Conservation (phyloP, 805 yeast species). For the Wickerhamiella azymoides region DNA sequence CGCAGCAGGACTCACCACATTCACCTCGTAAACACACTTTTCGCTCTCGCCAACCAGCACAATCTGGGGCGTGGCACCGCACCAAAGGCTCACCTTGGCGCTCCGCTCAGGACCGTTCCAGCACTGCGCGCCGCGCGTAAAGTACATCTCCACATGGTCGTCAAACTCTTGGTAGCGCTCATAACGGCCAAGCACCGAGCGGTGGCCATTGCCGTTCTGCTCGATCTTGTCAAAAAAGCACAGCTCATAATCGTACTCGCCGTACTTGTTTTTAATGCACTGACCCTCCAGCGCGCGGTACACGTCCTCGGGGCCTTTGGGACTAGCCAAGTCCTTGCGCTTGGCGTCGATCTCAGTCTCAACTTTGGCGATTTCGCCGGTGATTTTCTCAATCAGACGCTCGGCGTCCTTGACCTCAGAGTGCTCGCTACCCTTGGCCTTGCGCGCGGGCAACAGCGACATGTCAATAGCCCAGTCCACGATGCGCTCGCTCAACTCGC, state of each 20-base stretch:
- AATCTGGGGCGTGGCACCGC: constrained; percentile 47
- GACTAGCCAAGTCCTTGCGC: constrained; percentile 14
- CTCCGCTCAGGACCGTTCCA: constrained; percentile 90
- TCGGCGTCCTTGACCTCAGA: constrained; percentile 6
- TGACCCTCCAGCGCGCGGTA: constrained; percentile 41
- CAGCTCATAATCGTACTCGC: constrained; percentile 57
- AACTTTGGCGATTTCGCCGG: constrained; percentile 12
- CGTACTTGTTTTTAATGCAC: constrained; percentile 38
- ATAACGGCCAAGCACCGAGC: constrained; percentile 37
- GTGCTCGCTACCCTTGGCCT: neutral
- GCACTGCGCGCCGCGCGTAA: constrained; percentile 57
- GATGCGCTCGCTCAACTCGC: neutral
- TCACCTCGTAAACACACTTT: constrained; percentile 62
- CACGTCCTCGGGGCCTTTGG: constrained; percentile 49
- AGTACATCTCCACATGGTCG: constrained; percentile 36
- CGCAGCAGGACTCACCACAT: constrained; percentile 16
- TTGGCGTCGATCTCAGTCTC: constrained; percentile 14
- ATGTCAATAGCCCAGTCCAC: constrained; percentile 5
- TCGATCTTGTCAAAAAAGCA: constrained; percentile 42
- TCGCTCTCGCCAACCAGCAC: constrained; percentile 75
- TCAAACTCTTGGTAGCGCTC: constrained; percentile 18
- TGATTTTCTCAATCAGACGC: constrained; percentile 10
- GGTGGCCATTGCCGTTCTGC: constrained; percentile 40
- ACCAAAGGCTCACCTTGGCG: constrained; percentile 46
- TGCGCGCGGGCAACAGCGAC: constrained; percentile 2